Evolutionary conservation across 495 filamentous ascomycete genomes (phyloP), one percentile per base, ranked within the genome.

Genomic region (Terfezia boudieri): DNA sequence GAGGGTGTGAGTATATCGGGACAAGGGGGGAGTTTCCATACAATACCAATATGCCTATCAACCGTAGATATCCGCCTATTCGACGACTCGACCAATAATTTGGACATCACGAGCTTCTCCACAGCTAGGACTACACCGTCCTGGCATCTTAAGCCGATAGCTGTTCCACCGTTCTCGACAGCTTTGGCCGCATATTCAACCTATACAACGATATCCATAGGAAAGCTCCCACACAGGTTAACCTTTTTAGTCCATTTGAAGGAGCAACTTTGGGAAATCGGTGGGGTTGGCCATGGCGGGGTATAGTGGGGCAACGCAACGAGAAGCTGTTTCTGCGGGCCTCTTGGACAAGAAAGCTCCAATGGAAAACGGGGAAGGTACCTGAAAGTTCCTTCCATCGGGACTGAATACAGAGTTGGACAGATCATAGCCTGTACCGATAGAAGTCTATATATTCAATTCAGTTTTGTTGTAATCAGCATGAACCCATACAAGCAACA

Each of bases 141-240:
- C 69, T 92, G 92, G 75, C 89, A 95, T 64, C 88, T 76, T 69
- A 98, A 93, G 60, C 90, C 90, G 72, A 98, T 78, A 52, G 86
- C 86, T 32, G 90, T 98, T 64, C 90, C 89, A 57, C 92, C 90
- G 65, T 94, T 96, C 73, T 98, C 90, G 52, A 98, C 90, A 57
- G 90, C 90, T 74, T 98, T 98, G 55, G 90, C 80, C 56, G 90
- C 90, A 71, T 98, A 98, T 74, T 98, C 90, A 67, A 96, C 90
- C 71, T 98, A 89, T 67, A 94, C 94, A 71, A 94, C 26, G 26
- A 32, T 32, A 32, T 32, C 26, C 4, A 32, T 32, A 32, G 26
- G 26, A 32, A 32, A 32, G 26, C 26, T 32, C 26, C 26, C 26
- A 32, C 20, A 20, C 20, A 20, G 2, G 20, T 20, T 20, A 20